Base-by-base conservation (phyloP, 345 rosid species). In the Moricandia moricandioides region DNA sequence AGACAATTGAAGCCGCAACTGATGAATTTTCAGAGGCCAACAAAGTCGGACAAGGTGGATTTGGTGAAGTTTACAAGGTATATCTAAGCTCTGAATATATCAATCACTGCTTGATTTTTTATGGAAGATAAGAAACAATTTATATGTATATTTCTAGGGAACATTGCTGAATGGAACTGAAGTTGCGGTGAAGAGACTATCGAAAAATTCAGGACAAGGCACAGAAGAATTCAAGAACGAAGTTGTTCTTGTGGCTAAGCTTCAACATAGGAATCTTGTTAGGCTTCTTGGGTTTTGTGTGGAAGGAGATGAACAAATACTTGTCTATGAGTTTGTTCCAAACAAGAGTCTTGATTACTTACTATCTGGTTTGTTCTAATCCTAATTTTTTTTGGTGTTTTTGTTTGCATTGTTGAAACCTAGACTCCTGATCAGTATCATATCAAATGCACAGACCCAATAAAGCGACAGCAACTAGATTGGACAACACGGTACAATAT, bases 261-360 rank as follows among this genome's bases (percentile, higher is more conserved):
- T 87, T 62, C 88, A 87, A 29, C 88, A 87, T 40, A 82, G 81
- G 55, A 83, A 85, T 70, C 75, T 82, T 67, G 81, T 82, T 47
- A 76, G 76, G 62, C 81, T 79, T 61, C 54, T 79, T 7, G 85
- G 85, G 58, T 83, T 68, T 67, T 79, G 82, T 60, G 51, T 83
- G 17, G 83, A 81, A 62, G 74, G 76, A 26, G 63, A 68, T 0
- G 86, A 85, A 66, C 72, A 77, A 35, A 66, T 85, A 73, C 84
- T 85, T 27, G 59, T 83, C 72, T 83, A 79, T 14, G 84, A 83
- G 35, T 79, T 76, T 74, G 71, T 83, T 54, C 81, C 84, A 1
- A 78, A 81, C 61, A 61, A 82, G 33, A 82, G 87, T 31, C 82
- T 84, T 6, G 74, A 84, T 24, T 71, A 67, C 14, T 82, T 76